A percentile compares a stretch with the other conserved stretches of the same genome.
Evolutionary conservation across 2,329 filamentous ascomycete species (phyloP).

Genomic region (Elsinoe arachidis): DNA sequence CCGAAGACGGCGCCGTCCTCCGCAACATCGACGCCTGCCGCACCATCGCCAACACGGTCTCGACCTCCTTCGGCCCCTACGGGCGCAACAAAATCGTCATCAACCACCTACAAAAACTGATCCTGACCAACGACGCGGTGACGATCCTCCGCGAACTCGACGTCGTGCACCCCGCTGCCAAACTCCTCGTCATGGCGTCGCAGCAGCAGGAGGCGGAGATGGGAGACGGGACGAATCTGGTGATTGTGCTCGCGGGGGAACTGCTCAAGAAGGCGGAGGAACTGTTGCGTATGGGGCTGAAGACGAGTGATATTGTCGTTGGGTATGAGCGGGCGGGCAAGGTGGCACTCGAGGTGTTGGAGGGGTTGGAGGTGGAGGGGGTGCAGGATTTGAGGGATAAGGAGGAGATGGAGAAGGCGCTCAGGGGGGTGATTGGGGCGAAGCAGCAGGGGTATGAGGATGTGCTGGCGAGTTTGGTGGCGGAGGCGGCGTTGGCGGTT

Average conservation of each 20-base stretch:
- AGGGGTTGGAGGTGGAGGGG: conserved; percentile 69
- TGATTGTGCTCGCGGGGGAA: conserved; percentile 92
- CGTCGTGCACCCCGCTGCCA: conserved; percentile 94
- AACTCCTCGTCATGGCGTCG: conserved; percentile 95
- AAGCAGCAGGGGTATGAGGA: conserved; percentile 96
- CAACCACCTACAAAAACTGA: conserved; percentile 99
- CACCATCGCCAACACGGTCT: conserved; percentile 89
- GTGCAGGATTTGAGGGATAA: conserved; percentile 74
- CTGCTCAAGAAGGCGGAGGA: conserved; percentile 95
- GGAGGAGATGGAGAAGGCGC: conserved; percentile 83
- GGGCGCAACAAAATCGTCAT: conserved; percentile 99
- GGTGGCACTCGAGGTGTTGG: conserved; percentile 74
- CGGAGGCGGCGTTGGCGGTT: conserved; percentile 75
- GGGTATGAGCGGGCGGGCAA: conserved; percentile 93
- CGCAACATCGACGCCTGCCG: conserved; percentile 98
- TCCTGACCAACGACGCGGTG: conserved; percentile 92
- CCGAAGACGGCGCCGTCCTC: conserved; percentile 96
- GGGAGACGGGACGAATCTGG: conserved; percentile 96
- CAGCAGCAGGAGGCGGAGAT: conserved; percentile 99
- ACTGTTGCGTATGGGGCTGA: conserved; percentile 88
- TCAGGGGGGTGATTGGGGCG: conserved; percentile 88
- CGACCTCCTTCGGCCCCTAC: conserved; percentile 93
- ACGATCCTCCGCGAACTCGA: conserved; percentile 96
- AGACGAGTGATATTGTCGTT: conserved; percentile 93
- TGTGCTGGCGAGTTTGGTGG: conserved; percentile 73